These are phyloP conservation scores for Phymatotrichopsis omnivora DNA, from an alignment of 2,329 filamentous ascomycete species.

Conservation along the genomic window DNA sequence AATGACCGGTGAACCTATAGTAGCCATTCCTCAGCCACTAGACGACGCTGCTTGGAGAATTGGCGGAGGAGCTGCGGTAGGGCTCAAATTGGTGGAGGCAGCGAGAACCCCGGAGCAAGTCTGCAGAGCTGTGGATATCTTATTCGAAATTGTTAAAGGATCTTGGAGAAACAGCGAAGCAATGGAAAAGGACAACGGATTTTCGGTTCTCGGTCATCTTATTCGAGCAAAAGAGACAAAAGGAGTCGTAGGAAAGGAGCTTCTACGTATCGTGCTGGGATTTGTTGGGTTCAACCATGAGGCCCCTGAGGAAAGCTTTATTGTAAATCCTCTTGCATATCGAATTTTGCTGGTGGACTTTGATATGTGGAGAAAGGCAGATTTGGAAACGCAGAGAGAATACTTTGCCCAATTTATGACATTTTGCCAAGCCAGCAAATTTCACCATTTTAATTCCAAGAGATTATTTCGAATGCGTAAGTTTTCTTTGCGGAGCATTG, in stretches of 20 bases:
- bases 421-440: conserved; percentile 82
- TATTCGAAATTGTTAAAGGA: conserved; percentile 75
- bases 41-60: conserved; percentile 90
- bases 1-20: conserved; percentile 71
- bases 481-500: too few species aligned
- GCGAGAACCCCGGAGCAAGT: conserved; percentile 61
- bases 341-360: conserved; percentile 84
- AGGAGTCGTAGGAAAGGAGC: conserved; percentile 44
- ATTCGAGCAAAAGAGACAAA: conserved; percentile 52
- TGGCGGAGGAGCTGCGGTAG: conserved; percentile 79
- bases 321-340: conserved; percentile 92
- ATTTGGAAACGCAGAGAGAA: conserved; percentile 65
- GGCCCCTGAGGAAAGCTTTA: conserved; percentile 56
- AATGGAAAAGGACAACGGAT: conserved; percentile 93
- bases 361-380: conserved; percentile 80
- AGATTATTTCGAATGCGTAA: conserved; percentile 81
- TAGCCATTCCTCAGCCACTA: conserved; percentile 69
- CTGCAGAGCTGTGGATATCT: conserved; percentile 66
- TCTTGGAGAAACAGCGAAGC: conserved; percentile 98
- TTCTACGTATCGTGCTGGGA: conserved; percentile 66
- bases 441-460: conserved; percentile 83
- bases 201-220: conserved; percentile 74
- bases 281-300: conserved; percentile 82
- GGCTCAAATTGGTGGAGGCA: conserved; percentile 72
- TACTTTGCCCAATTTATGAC: conserved; percentile 89